Evolutionary conservation across 75 land plant genomes (phyloP), one percentile per base, ranked within the genome.

Genomic region (Pinus albicaulis): DNA sequence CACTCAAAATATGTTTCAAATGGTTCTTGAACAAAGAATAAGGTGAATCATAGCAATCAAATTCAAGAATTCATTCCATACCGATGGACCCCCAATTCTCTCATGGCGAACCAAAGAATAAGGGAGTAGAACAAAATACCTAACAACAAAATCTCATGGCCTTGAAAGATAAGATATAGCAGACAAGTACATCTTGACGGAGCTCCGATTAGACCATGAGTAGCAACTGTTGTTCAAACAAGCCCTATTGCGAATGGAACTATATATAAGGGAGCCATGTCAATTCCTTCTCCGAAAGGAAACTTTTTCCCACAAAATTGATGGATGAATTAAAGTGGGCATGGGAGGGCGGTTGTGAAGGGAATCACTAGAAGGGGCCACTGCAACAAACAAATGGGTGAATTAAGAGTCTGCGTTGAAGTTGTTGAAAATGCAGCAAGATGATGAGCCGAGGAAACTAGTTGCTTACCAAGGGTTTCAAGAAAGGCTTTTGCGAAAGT

Each of bases 1-100:
- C 94, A 55, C 93, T 83, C 34, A 90, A 55, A 64, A 96, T 90
- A 77, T 94, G 94, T 3, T 77, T 79, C 71, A 94, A 76, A 0
- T 91, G 90, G 31, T 85, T 88, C 88, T 83, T 80, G 3, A 91
- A 64, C 59, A 83, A 17, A 2, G 83, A 71, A 62, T 56, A 70
- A 76, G 87, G 71, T 0, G 89, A 75, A n/a, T 85, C 82, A 11
- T 89, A 76, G 11, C 79, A 63, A 57, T 82, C 89, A 2, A 77
- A 68, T 10, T 86, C 97, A 24, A 88, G 20, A 22, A 80, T 84
- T 52, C 70, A 26, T 76, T 74, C 48, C 61, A 34, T 22, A 71
- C 64, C 22, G 76, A 76, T 8, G 68, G 55, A 80, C 64, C 44
- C 81, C 81, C 56, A 90, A 72, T 48, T 87, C 79, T 13, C 79